Conservation (phyloP, 208 protist species). For the Crithidia sp. region DNA sequence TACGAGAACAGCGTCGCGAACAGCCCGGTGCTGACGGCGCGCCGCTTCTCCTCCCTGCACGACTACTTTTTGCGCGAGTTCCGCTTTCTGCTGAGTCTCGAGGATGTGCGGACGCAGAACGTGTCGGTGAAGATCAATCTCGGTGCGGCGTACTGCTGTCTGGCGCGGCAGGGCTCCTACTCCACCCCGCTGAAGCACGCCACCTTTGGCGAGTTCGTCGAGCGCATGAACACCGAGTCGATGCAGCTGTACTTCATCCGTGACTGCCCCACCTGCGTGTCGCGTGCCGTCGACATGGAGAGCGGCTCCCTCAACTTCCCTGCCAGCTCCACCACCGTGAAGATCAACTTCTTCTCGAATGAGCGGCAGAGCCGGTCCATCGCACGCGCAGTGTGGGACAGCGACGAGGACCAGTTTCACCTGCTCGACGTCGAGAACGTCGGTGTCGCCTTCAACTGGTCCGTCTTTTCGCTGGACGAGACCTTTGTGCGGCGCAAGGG, state of each 20-base stretch:
- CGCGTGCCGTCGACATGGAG: slow-evolving; percentile 79
- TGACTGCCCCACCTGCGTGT: slow-evolving; percentile 81
- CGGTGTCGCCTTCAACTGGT: slow-evolving; percentile 83
- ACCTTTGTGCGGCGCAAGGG: slow-evolving; percentile 37
- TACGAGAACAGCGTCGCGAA: slow-evolving; percentile 58
- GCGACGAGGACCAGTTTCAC: slow-evolving; percentile 70
- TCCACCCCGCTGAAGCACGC: slow-evolving; percentile 82
- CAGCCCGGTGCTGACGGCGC: slow-evolving; percentile 76
- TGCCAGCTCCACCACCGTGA: slow-evolving; percentile 67
- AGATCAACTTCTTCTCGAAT: slow-evolving; percentile 87
- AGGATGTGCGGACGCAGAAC: slow-evolving; percentile 77
- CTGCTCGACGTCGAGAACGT: slow-evolving; percentile 86
- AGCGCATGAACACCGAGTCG: slow-evolving; percentile 86
- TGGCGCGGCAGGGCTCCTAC: slow-evolving; percentile 75
- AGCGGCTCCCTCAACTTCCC: slow-evolving; percentile 75
- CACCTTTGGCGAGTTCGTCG: slow-evolving; percentile 83
- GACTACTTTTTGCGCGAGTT: slow-evolving; percentile 82
- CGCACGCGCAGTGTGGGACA: slow-evolving; percentile 83
- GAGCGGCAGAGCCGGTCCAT: slow-evolving; percentile 78
- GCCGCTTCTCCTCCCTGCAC: slow-evolving; percentile 63
- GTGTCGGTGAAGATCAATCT: slow-evolving; percentile 81
- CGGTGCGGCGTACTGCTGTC: slow-evolving; percentile 84
- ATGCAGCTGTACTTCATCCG: slow-evolving; percentile 90
- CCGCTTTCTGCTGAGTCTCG: slow-evolving; percentile 61
- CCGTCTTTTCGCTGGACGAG: slow-evolving; percentile 88